Evolutionary conservation across 768 basidiomycete genomes (phyloP), one percentile per base, ranked within the genome.

Genomic region (Pleurotus giganteus): DNA sequence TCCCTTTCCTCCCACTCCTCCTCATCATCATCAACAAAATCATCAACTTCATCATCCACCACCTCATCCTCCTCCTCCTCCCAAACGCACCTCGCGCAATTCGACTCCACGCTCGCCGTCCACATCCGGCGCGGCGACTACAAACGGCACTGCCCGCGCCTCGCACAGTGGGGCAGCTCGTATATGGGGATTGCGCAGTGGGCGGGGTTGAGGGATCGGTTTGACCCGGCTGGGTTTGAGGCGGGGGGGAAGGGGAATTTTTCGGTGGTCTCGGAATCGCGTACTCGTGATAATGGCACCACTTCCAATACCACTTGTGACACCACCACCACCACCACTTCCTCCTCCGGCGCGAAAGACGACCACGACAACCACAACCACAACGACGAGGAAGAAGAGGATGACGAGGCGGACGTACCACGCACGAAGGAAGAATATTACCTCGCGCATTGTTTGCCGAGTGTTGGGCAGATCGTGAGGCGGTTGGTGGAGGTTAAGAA

Each of bases 51-150:
- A 13, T 47, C 57, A 9, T 39, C 54, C 13, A 24, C 44, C 8
- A 43, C 60, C 26, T 53, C 60, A 27, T 63, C 62, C 11, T 24
- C 62, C 9, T 47, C 51, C 4, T 39, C 61, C 34, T 49, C 57
- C 28, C 34, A 8, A 1, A 41, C 47, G 28, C 13, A 32, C n/a
- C 39, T 17, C 12, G 7, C 39, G 66, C 69, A 7, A 41, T 66
- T 81, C 21, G 60, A 66, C 1, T 79, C 77, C 2, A 69, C 83
- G 12, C 62, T 85, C 11, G 84, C 84, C 1, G 54, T 85, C 6
- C 83, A 85, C 50, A 70, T 78, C 37, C 76, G 83, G 4, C 71
- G 82, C 1, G 84, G 84, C 4, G 84, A 85, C 56, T 85, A 79
- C 60, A 73, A 65, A 27, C 70, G 77, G 1, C 83, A 84, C 59